Evolutionary conservation across 2,329 filamentous ascomycete genomes (phyloP).

Genomic region (Claviceps fusiformis): DNA sequence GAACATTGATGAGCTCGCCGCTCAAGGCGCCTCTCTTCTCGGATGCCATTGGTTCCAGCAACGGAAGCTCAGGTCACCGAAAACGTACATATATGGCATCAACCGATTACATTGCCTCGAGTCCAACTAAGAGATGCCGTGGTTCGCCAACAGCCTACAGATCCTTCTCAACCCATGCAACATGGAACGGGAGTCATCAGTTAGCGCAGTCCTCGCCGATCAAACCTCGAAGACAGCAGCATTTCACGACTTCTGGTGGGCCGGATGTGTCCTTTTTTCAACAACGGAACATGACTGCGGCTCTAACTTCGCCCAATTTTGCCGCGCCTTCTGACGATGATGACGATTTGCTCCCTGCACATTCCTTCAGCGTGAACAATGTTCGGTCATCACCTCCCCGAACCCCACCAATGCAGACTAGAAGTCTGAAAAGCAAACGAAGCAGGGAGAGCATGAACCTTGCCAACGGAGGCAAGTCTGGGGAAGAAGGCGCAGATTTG

Average conservation of each 20-base stretch:
- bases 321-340: constrained; percentile 62
- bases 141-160: constrained; percentile 45
- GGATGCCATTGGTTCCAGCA: constrained; percentile 62
- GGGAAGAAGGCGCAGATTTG: constrained; percentile 70
- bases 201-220: constrained; percentile 78
- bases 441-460: constrained; percentile 32
- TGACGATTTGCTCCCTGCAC: constrained; percentile 63
- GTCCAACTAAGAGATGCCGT: constrained; percentile 57
- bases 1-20: constrained; percentile 68
- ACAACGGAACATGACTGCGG: constrained; percentile 52
- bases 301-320: constrained; percentile 46
- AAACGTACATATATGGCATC: constrained; percentile 50
- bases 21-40: constrained; percentile 75
- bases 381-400: constrained; percentile 69
- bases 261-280: constrained; percentile 71
- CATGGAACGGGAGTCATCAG: constrained; percentile 67
- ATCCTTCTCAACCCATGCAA: constrained; percentile 39
- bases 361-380: constrained; percentile 54
- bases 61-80: constrained; percentile 50
- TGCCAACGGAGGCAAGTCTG: constrained; percentile 40
- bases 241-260: constrained; percentile 58
- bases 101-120: constrained; percentile 42
- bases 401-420: constrained; percentile 58
- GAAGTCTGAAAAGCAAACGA: constrained; percentile 31
- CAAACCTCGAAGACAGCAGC: constrained; percentile 59